phyloP scores from a whole-genome alignment of 2,329 filamentous ascomycete species.

The Diaporthe nobilis region DNA sequence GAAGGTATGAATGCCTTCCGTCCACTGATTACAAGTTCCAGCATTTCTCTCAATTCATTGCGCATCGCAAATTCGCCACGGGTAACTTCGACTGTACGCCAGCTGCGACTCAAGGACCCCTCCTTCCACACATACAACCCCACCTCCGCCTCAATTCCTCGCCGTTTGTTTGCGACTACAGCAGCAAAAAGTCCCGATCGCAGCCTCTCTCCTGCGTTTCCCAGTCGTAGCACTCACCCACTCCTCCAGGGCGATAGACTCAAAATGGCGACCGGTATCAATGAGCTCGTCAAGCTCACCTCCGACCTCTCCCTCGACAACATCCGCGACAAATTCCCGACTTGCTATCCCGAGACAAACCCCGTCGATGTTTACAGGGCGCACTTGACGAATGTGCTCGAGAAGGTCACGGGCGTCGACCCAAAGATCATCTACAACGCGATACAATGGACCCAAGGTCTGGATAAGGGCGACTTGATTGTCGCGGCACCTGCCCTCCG shows the following conservation, averaged over 20 bases:
- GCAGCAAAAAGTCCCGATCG: conserved; percentile 19
- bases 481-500: conserved; percentile 85
- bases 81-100: conserved; percentile 2
- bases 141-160: conserved; percentile 29
- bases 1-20: conserved; percentile 40
- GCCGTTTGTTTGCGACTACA: conserved; percentile 30
- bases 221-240: conserved; percentile 29
- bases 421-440: conserved; percentile 79
- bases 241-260: conserved; percentile 38
- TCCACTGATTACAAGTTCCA: conserved; percentile 27
- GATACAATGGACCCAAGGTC: conserved; percentile 82
- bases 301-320: conserved; percentile 53
- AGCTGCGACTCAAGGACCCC: conserved; percentile 33
- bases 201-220: conserved; percentile 1
- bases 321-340: conserved; percentile 62
- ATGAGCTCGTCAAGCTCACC: conserved; percentile 53
- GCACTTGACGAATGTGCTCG: conserved; percentile 79
- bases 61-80: neutral
- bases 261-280: conserved; percentile 49
- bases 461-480: conserved; percentile 87
- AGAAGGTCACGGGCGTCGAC: conserved; percentile 79
- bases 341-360: conserved; percentile 78
- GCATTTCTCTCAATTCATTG: neutral
- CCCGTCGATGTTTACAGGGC: conserved; percentile 85
- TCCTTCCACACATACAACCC: conserved; percentile 37